Conservation (phyloP, 805 yeast species). For the Naumovozyma baii region DNA sequence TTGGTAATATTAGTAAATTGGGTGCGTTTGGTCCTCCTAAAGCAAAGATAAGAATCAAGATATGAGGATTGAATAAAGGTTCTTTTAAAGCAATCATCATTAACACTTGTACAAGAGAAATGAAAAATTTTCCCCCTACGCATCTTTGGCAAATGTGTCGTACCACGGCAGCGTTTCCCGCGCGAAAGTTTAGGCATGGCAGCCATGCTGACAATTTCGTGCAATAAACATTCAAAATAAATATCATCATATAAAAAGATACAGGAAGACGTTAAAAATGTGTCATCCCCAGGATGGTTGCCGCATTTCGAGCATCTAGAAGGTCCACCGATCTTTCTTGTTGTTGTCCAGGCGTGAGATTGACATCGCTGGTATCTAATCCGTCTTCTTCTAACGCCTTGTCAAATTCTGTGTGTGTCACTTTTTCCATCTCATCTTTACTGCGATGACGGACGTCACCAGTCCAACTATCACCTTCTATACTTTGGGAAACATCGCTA, state of each 20-base stretch:
- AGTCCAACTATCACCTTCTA: constrained; percentile 49
- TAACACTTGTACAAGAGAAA: too few relatives aligned
- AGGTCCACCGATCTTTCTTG: constrained; percentile 1
- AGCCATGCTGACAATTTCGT: not conserved
- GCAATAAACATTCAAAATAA: too few relatives aligned
- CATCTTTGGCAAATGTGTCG: not conserved
- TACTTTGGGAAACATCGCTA: constrained; percentile 34
- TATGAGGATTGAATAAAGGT: too few relatives aligned
- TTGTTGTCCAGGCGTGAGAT: too few relatives aligned
- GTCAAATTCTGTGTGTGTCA: constrained; percentile 23
- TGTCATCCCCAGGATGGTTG: constrained; percentile 66
- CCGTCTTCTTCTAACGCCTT: constrained; percentile 19
- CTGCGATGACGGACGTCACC: constrained; percentile 37
- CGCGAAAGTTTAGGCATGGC: not conserved
- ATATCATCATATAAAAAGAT: too few relatives aligned
- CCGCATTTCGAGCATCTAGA: constrained; percentile 79
- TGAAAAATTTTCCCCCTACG: not conserved
- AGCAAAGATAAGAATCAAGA: too few relatives aligned
- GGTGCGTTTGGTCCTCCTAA: not conserved
- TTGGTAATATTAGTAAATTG: not conserved
- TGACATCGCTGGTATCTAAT: constrained; percentile 21
- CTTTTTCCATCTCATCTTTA: constrained; percentile 8
- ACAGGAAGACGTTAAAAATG: too few relatives aligned
- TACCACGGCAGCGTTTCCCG: not conserved
- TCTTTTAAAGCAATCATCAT: too few relatives aligned